phyloP scores from a whole-genome alignment of 1,284 basidiomycete species.

The Schizophyllum commune region DNA sequence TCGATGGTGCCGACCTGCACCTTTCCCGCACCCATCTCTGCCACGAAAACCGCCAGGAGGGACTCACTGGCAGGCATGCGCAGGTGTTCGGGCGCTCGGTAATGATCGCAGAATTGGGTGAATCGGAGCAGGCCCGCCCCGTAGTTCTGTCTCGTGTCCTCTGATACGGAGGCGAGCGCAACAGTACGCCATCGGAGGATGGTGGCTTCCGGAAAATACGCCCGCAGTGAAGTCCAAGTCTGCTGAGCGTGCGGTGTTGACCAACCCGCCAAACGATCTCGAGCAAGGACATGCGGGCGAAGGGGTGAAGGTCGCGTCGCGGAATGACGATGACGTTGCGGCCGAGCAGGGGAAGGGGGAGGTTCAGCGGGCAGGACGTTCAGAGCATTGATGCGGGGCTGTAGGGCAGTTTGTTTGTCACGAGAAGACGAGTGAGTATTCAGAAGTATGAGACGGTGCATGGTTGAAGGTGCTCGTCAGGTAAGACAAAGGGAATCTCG shows the following conservation, averaged over 20 bases:
- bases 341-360: too few relatives aligned
- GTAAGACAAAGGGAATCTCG: too few relatives aligned
- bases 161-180: slow-evolving; percentile 2
- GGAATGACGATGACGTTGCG: too few relatives aligned
- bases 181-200: background rate
- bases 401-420: too few relatives aligned
- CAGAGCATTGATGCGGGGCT: too few relatives aligned
- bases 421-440: too few relatives aligned
- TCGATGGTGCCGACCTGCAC: slow-evolving; percentile 1
- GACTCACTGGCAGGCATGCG: slow-evolving; percentile 17
- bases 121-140: slow-evolving; percentile 16
- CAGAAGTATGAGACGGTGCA: too few relatives aligned
- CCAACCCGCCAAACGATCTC: slow-evolving; percentile 2
- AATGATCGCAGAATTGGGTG: slow-evolving; percentile 18
- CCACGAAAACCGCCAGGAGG: slow-evolving; percentile 13
- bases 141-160: slow-evolving; percentile 11
- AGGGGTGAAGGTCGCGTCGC: slow-evolving; percentile 4
- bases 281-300: slow-evolving; percentile 3
- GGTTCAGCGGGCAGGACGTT: too few relatives aligned
- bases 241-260: slow-evolving; percentile 2
- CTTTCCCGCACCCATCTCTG: background rate
- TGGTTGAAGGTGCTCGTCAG: too few relatives aligned
- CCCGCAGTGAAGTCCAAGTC: background rate
- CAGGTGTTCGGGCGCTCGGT: slow-evolving; percentile 10
- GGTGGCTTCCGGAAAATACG: background rate